These are phyloP conservation scores for Carex scoparia DNA, from an alignment of 176 grass and related monocot genomes.

Conservation along the genomic window DNA sequence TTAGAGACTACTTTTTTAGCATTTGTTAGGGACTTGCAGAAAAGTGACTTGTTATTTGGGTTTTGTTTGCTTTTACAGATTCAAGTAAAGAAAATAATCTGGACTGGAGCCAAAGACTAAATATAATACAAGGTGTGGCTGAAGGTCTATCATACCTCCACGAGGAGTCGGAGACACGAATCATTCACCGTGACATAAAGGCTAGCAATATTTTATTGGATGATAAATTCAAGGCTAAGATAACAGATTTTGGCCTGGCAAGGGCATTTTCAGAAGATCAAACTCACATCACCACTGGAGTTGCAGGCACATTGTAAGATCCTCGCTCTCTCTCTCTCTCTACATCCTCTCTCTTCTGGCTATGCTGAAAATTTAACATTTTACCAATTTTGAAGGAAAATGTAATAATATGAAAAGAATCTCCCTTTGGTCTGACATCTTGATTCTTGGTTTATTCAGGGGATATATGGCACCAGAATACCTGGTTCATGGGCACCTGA, in stretches of 20 bases:
- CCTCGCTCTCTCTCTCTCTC: not conserved
- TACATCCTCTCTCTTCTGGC: not conserved
- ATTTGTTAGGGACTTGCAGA: not conserved
- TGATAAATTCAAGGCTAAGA: constrained; percentile 74
- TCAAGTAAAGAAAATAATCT: constrained; percentile 46
- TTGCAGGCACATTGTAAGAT: constrained; percentile 78
- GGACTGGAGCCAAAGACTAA: constrained; percentile 52
- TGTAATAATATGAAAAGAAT: not conserved
- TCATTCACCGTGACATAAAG: constrained; percentile 87
- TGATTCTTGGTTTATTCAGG: constrained; percentile 39
- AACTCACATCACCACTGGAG: constrained; percentile 81
- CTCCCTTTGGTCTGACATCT: not conserved
- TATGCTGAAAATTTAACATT: not conserved
- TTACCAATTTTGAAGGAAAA: not conserved
- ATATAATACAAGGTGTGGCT: constrained; percentile 67
- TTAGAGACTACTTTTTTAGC: not conserved
- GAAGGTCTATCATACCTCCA: constrained; percentile 88
- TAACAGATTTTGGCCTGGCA: constrained; percentile 88
- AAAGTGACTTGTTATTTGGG: not conserved
- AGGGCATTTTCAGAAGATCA: constrained; percentile 54
- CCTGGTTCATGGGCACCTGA: constrained; percentile 68
- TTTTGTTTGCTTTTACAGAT: constrained; percentile 33
- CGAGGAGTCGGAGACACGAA: constrained; percentile 66
- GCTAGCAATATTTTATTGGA: constrained; percentile 90
- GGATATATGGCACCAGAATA: constrained; percentile 95